A percentile compares a stretch with the other conserved stretches of the same genome.
Conservation (phyloP, 1,284 basidiomycete species). For the Ustilago tritici region DNA sequence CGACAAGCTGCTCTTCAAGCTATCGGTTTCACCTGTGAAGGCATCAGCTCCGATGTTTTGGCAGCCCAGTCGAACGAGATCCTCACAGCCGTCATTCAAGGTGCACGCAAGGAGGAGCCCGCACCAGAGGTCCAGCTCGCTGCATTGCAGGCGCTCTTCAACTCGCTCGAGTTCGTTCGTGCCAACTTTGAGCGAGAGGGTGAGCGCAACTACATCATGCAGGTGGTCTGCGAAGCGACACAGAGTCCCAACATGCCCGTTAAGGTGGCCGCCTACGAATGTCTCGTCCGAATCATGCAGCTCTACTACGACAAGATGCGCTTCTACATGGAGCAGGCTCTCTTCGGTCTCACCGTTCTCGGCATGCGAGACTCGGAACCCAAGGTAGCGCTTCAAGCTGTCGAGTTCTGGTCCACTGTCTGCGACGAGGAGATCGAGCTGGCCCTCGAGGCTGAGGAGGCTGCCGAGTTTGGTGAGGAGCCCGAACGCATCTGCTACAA, state of each 20-base stretch:
- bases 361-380: conserved; percentile 97
- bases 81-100: conserved; percentile 97
- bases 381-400: conserved; percentile 91
- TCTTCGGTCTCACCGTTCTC: conserved; percentile 97
- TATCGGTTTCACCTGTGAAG: conserved; percentile 96
- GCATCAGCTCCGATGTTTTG: conserved; percentile 81
- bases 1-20: conserved; percentile 91
- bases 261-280: conserved; percentile 78
- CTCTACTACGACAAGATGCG: conserved; percentile 99
- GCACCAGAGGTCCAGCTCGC: conserved; percentile 89
- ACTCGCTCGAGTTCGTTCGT: conserved; percentile 96
- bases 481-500: conserved; percentile 87
- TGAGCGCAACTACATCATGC: conserved; percentile 99
- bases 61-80: conserved; percentile 94
- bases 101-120: conserved; percentile 94
- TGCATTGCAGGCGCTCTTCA: conserved; percentile 90
- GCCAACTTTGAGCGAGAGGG: conserved; percentile 91
- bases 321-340: conserved; percentile 98
- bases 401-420: conserved; percentile 99
- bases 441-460: conserved; percentile 92
- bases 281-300: conserved; percentile 95
- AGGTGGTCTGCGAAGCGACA: conserved; percentile 98
- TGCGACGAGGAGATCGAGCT: conserved; percentile 97
- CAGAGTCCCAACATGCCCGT: conserved; percentile 83
- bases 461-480: conserved; percentile 88